phyloP scores from a whole-genome alignment of 169 alveolate genomes.

The Besnoitia besnoiti region DNA sequence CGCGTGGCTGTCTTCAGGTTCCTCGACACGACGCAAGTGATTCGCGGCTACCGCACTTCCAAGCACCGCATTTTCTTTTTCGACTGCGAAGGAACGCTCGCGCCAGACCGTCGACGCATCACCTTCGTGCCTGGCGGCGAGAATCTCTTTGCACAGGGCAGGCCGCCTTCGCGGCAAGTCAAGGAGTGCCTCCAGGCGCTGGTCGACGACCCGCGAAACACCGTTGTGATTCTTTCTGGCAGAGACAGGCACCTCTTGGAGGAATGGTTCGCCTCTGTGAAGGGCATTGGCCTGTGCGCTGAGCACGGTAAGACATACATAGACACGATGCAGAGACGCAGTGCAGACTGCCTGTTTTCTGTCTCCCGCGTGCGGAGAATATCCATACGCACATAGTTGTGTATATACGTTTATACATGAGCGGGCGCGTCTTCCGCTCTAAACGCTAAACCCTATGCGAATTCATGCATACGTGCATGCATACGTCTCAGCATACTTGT shows the following conservation, averaged over 20 bases:
- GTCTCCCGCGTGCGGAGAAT: too few relatives aligned
- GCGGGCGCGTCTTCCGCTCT: too few relatives aligned
- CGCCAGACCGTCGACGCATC: conserved; percentile 72
- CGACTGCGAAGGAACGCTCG: conserved; percentile 80
- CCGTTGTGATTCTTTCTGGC: conserved; percentile 77
- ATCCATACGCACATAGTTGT: too few relatives aligned
- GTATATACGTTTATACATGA: too few relatives aligned
- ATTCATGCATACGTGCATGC: too few relatives aligned
- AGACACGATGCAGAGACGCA: neutral
- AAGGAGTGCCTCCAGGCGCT: conserved; percentile 49
- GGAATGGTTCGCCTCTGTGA: conserved; percentile 69
- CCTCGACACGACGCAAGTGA: conserved; percentile 51
- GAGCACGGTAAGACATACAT: conserved; percentile 42
- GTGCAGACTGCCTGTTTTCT: neutral
- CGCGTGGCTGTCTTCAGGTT: conserved; percentile 2
- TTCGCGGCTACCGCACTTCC: conserved; percentile 69
- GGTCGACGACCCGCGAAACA: conserved; percentile 49
- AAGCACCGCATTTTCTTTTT: conserved; percentile 73
- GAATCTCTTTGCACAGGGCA: conserved; percentile 52
- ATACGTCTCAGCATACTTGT: neutral
- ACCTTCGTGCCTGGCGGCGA: conserved; percentile 53
- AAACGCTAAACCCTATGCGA: too few relatives aligned
- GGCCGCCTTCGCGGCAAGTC: conserved; percentile 51
- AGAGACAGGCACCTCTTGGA: conserved; percentile 73
- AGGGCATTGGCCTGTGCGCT: conserved; percentile 68